Percentiles rank a stretch among this genome's conserved stretches.
Conservation (phyloP, 2,329 filamentous ascomycete genomes). For the Calonectria hawksworthii region DNA sequence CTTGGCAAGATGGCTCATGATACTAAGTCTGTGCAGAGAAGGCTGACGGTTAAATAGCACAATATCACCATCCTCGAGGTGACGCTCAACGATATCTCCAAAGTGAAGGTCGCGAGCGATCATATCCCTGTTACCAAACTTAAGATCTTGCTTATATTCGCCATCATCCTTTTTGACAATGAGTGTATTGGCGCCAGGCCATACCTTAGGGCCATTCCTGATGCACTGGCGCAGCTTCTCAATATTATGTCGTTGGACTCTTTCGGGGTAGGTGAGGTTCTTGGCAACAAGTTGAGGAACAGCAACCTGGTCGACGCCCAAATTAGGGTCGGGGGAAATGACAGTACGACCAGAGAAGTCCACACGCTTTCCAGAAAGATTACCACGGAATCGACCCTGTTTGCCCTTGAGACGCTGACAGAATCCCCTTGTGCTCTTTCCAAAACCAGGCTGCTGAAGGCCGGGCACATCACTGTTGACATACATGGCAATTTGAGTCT, state of each 20-base stretch:
- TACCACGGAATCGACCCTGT: slow-evolving; percentile 96
- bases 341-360: slow-evolving; percentile 98
- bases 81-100: slow-evolving; percentile 93
- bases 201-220: slow-evolving; percentile 80
- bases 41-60: slow-evolving; percentile 98
- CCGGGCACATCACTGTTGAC: slow-evolving; percentile 97
- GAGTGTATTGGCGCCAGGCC: slow-evolving; percentile 86
- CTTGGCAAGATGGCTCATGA: slow-evolving; percentile 95
- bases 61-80: slow-evolving; percentile 94
- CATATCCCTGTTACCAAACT: slow-evolving; percentile 78
- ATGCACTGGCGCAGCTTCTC: slow-evolving; percentile 83
- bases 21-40: slow-evolving; percentile 97
- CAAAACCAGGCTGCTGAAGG: slow-evolving; percentile 87
- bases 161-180: slow-evolving; percentile 80
- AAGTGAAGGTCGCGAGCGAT: slow-evolving; percentile 82
- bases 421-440: slow-evolving; percentile 92
- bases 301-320: slow-evolving; percentile 93
- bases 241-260: slow-evolving; percentile 87
- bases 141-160: slow-evolving; percentile 79
- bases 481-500: slow-evolving; percentile 96
- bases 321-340: slow-evolving; percentile 96
- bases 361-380: slow-evolving; percentile 97
- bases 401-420: slow-evolving; percentile 97
- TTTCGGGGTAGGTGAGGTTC: slow-evolving; percentile 95
- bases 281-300: slow-evolving; percentile 93